phyloP scores from a whole-genome alignment of 2,329 filamentous ascomycete species.

The Helicocarpus griseus region DNA sequence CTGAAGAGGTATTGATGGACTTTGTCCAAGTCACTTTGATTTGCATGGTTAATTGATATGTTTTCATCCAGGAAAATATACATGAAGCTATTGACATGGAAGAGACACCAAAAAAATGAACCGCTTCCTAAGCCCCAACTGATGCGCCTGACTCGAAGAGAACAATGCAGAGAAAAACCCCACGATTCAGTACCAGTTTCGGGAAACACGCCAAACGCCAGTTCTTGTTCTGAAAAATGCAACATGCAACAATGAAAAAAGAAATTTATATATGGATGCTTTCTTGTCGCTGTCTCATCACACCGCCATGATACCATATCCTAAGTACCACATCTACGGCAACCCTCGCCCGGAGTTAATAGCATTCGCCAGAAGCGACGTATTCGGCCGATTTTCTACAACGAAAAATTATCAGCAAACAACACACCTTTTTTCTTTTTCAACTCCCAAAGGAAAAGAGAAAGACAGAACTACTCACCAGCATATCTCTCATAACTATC shows the following conservation, averaged over 20 bases:
- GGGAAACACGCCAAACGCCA: background rate
- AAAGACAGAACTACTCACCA: constrained; percentile 36
- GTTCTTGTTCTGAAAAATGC: background rate
- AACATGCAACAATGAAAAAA: background rate
- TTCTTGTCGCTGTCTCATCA: background rate
- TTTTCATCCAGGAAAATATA: too few relatives aligned
- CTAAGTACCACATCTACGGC: constrained; percentile 33
- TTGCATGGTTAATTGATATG: background rate
- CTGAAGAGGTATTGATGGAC: background rate
- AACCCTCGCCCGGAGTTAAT: constrained; percentile 48
- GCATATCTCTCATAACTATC: constrained; percentile 58
- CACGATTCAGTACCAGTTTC: background rate
- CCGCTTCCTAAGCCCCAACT: background rate
- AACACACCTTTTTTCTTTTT: background rate
- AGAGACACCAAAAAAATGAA: background rate
- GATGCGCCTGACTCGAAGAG: background rate
- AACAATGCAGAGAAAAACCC: background rate
- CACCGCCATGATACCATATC: background rate
- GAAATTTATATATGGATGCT: background rate
- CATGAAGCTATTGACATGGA: background rate
- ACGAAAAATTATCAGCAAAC: constrained; percentile 8
- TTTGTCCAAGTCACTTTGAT: background rate
- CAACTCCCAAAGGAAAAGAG: background rate
- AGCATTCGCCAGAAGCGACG: constrained; percentile 48
- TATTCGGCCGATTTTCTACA: constrained; percentile 50